Conservation (phyloP, 2,329 filamentous ascomycete genomes). For the Diaporthe amygdali region DNA sequence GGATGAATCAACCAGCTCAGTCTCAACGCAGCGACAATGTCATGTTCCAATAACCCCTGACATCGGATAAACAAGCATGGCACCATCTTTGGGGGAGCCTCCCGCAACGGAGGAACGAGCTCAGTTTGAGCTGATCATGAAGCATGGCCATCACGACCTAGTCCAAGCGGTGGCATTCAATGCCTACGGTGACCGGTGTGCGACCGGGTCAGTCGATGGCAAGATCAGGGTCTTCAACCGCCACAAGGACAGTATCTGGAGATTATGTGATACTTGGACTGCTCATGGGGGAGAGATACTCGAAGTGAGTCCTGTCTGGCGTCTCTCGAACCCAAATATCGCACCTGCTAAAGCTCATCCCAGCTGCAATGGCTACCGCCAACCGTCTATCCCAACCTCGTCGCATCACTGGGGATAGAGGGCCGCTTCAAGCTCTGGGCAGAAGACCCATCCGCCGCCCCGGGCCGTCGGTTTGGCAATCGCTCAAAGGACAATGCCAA, state of each 20-base stretch:
- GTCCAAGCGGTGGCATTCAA: slow-evolving; percentile 90
- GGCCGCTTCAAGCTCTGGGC: slow-evolving; percentile 92
- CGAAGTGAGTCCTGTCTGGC: slow-evolving; percentile 65
- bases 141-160: slow-evolving; percentile 78
- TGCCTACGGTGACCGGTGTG: slow-evolving; percentile 88
- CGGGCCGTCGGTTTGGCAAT: slow-evolving; percentile 81
- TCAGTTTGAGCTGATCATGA: slow-evolving; percentile 65
- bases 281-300: slow-evolving; percentile 90
- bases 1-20: background rate
- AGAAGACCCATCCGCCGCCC: slow-evolving; percentile 82
- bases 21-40: background rate
- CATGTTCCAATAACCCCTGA: background rate
- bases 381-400: slow-evolving; percentile 82
- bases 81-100: slow-evolving; percentile 34
- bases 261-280: slow-evolving; percentile 83
- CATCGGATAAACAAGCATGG: slow-evolving; percentile 25
- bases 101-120: slow-evolving; percentile 48
- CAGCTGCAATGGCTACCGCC: slow-evolving; percentile 94
- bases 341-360: slow-evolving; percentile 27
- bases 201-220: slow-evolving; percentile 90
- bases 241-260: slow-evolving; percentile 79
- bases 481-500: slow-evolving; percentile 52
- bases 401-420: slow-evolving; percentile 89
- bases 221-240: slow-evolving; percentile 91
- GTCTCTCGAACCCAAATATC: background rate